Base-by-base conservation (phyloP, 768 basidiomycete genomes). In the Kockovaella imperatae region DNA sequence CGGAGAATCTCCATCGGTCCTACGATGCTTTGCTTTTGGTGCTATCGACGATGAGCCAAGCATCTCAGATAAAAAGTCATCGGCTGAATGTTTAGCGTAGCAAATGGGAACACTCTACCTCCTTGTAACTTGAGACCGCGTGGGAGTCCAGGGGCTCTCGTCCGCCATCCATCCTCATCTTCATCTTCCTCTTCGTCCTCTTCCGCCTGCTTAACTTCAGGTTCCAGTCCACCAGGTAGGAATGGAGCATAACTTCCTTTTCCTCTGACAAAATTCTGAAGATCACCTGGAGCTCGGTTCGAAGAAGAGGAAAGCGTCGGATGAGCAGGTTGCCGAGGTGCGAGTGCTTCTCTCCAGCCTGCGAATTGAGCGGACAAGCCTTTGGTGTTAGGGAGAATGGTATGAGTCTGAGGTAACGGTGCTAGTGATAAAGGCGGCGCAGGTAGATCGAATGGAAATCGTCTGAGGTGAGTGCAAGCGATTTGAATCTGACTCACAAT, bases 231-330 rank as follows among this genome's bases (percentile, higher is more conserved):
- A 38, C 95, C 95, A 5, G 95, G 95, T 74, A 82, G 79, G 71
- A 97, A 97, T 1, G 95, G 95, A 7, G 91, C 80, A 72, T 91
- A 81, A 35, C 85, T 84, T 18, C 89, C 85, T 71, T 93, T 95
- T 36, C 95, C 95, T 49, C 91, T 77, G 17, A 97, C 90, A 70
- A 97, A 97, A 47, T 79, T 83, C 45, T 79, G 77, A 49, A 76
- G 77, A 0, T 83, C 78, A 13, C 82, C 87, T 6, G 90, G 91
- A 3, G 86, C 84, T 42, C 93, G 71, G 24, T 87, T 86, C 1
- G 86, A 88, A 10, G 90, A 95, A 1, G 83, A 87, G 3, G 86
- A 74, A 15, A 86, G 86, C 14, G 81, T 83, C 15, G 68, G 63
- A 29, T 78, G 67, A n/a, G 77, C 64, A 38, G 76, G 57, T 11